Percentiles rank a stretch among this genome's conserved stretches.
phyloP scores from a whole-genome alignment of 305 asterid genomes.

The Fraxinus greggii region DNA sequence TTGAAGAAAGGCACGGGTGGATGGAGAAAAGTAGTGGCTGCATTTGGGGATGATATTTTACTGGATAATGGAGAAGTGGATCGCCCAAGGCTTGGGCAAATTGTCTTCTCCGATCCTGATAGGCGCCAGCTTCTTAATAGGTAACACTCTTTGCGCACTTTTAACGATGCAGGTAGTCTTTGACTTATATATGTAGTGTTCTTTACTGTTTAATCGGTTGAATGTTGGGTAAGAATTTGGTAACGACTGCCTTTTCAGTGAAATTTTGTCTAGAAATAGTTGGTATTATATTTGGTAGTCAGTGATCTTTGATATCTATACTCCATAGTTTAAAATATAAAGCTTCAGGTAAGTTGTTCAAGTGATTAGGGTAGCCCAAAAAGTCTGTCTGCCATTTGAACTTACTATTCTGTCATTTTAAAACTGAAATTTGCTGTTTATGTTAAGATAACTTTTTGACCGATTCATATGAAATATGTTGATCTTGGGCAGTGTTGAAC shows the following conservation, averaged over 20 bases:
- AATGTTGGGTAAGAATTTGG: neutral
- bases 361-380: neutral
- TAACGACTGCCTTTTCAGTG: neutral
- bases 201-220: neutral
- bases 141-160: constrained; percentile 27
- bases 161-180: neutral
- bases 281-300: neutral
- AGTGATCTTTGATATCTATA: neutral
- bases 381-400: neutral
- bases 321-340: neutral
- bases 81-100: constrained; percentile 80
- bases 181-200: neutral
- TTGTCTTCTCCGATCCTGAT: constrained; percentile 68
- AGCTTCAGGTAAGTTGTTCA: neutral
- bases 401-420: neutral
- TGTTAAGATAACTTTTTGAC: neutral
- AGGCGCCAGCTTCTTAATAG: constrained; percentile 87
- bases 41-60: constrained; percentile 79
- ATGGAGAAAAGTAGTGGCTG: constrained; percentile 77
- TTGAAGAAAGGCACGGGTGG: constrained; percentile 83
- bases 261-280: neutral
- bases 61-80: constrained; percentile 74
- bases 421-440: neutral
- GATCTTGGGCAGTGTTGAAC: neutral
- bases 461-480: neutral